Base-by-base conservation (phyloP, 176 grass and related monocot genomes). In the Phyllostachys edulis region DNA sequence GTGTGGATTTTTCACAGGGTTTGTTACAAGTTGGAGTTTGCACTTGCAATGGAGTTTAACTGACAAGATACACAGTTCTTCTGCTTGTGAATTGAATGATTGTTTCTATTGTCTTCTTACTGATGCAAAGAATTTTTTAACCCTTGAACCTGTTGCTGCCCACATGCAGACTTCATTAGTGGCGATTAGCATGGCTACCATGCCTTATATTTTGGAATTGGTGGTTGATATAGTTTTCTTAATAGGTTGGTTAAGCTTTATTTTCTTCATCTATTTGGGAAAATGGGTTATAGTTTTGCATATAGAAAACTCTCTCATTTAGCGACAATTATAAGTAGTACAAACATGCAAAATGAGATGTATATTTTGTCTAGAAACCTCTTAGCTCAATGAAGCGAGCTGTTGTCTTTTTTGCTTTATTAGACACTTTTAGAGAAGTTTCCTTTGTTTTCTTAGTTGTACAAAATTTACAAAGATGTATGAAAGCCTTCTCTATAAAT, bases 1-100 rank as follows among this genome's bases (percentile, higher is more conserved):
- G 32, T 79, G 37, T 87, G 24, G 78, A 49, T 72, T 80, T 87
- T 87, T 83, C 74, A 87, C 87, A 92, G 90, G 90, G 69, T 81
- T 85, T 72, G 13, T 83, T 60, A 67, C 69, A 67, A 78, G 41
- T 69, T 84, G 89, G 67, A 66, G 89, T 84, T 75, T 63, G 46
- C 79, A 61, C 47, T 46, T 49, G 17, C 51, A 44, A 38, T 81
- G 79, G 72, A 63, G 74, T 79, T 75, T 80, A 75, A 39, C 38
- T 86, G 62, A 87, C 72, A 44, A 72, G 77, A 85, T 82, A 46
- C 54, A 32, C 61, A 17, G 69, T 77, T 84, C 54, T 74, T 62
- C 61, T 66, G 61, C 68, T 46, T 75, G 36, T 71, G 26, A 81
- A 81, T 36, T 75, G 49, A 73, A 51, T 44, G 20, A 36, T 74